Conservation (phyloP, 306 rosid species). For the Rubus idaeus region DNA sequence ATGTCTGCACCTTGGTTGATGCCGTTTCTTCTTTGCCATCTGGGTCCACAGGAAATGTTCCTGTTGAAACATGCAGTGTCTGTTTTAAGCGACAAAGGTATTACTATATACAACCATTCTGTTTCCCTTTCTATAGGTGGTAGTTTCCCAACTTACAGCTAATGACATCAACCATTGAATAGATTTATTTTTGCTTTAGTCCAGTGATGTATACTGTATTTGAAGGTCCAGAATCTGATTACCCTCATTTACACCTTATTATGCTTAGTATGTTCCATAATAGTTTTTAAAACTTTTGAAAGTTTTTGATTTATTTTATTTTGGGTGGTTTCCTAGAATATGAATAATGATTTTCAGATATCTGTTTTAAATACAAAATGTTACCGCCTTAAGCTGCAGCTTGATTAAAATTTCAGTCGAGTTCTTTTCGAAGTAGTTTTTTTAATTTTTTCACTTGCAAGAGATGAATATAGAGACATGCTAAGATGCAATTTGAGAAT, state of each 20-base stretch:
- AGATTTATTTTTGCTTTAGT: background rate
- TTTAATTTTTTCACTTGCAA: background rate
- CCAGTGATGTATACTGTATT: background rate
- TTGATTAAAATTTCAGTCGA: background rate
- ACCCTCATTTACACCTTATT: background rate
- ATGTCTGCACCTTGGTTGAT: constrained; percentile 33
- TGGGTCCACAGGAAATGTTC: constrained; percentile 22
- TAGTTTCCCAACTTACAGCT: constrained; percentile 6
- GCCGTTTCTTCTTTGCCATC: constrained; percentile 27
- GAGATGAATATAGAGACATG: background rate
- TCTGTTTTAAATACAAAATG: background rate
- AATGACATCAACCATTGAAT: background rate
- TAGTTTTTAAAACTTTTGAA: background rate
- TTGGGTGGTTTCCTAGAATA: background rate
- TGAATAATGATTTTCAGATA: background rate
- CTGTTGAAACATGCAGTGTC: constrained; percentile 29
- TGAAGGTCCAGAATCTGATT: background rate
- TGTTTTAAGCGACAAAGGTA: constrained; percentile 61
- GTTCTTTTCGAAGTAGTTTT: background rate
- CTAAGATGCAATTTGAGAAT: background rate
- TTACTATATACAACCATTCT: constrained; percentile 17
- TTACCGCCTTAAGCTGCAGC: background rate
- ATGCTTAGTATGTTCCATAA: background rate
- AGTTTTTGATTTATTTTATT: background rate
- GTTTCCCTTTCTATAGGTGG: background rate